phyloP scores from a whole-genome alignment of 257 asterid genomes.

The Cinchona pubescens region DNA sequence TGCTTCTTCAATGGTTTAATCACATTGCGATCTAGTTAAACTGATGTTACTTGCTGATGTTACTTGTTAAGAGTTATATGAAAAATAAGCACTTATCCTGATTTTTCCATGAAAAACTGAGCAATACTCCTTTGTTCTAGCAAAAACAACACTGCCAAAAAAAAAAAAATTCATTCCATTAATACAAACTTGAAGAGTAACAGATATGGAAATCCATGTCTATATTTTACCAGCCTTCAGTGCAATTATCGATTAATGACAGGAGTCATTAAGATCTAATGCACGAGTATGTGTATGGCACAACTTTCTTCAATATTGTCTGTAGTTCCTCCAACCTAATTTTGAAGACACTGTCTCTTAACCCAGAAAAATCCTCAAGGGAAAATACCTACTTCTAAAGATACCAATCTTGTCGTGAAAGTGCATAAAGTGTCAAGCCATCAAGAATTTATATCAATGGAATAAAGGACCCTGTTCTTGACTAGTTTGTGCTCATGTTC shows the following conservation, averaged over 20 bases:
- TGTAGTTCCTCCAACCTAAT: conserved; percentile 95
- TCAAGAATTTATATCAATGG: background rate
- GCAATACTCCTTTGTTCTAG: conserved; percentile 89
- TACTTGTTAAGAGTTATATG: background rate
- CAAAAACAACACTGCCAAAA: conserved; percentile 66
- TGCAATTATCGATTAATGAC: conserved; percentile 97
- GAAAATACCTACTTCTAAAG: background rate
- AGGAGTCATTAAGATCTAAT: conserved; percentile 81
- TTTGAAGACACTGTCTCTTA: background rate
- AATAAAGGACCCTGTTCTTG: background rate
- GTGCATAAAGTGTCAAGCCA: background rate
- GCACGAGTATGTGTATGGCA: conserved; percentile 88
- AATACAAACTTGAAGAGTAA: no score
- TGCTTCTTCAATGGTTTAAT: no score
- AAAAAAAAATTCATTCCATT: no score
- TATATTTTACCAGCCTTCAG: conserved; percentile 81
- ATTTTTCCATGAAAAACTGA: conserved; percentile 84
- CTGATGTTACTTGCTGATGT: background rate
- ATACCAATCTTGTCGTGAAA: background rate
- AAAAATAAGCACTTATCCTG: conserved; percentile 86
- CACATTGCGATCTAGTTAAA: no score
- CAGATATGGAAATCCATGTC: conserved; percentile 7
- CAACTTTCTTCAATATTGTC: conserved; percentile 94
- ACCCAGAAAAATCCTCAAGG: background rate
- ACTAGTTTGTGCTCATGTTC: background rate